Percentiles rank a stretch among this genome's conserved stretches.
Conservation (phyloP, 1,284 basidiomycete species). For the Ceratobasidium sp. region DNA sequence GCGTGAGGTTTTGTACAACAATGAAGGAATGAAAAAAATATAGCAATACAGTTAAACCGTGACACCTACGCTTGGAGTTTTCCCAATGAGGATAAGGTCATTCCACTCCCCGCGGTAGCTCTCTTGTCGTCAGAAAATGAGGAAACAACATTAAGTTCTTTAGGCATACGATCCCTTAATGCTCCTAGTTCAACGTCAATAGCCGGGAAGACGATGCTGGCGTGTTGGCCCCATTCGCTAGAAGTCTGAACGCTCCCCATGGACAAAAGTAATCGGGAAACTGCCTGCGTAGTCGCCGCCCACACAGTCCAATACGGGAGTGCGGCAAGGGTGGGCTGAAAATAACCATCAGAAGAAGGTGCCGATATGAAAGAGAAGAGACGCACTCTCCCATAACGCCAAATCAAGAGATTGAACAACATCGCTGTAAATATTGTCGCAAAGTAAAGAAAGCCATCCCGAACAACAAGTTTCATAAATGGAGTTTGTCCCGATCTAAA, state of each 20-base stretch:
- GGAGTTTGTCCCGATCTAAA: conserved; percentile 31
- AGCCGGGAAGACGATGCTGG: conserved; percentile 4
- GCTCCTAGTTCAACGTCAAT: conserved; percentile 18
- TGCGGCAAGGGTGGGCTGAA: conserved; percentile 14
- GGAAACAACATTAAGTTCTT: conserved; percentile 19
- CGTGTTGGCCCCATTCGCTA: conserved; percentile 34
- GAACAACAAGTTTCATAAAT: conserved; percentile 29
- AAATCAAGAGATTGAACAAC: conserved; percentile 33
- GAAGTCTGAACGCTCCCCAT: conserved; percentile 28
- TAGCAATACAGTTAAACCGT: not conserved
- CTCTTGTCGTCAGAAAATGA: conserved; percentile 25
- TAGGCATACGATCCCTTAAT: not conserved
- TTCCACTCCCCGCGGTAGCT: not conserved
- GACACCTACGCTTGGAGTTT: not conserved
- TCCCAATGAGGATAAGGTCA: not conserved
- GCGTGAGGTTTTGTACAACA: not conserved
- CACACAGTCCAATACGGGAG: conserved; percentile 24
- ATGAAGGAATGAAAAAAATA: not conserved
- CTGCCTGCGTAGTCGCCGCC: conserved; percentile 7
- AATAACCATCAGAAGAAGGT: not conserved
- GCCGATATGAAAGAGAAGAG: no score
- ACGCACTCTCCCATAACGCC: conserved; percentile 36
- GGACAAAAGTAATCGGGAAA: conserved; percentile 24
- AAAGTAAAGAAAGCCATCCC: conserved; percentile 39
- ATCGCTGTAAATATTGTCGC: conserved; percentile 25